Evolutionary conservation across 192 early-diverging fungal species (phyloP), one percentile per base, ranked within the genome.

Genomic region (Chytriomyces sp.): DNA sequence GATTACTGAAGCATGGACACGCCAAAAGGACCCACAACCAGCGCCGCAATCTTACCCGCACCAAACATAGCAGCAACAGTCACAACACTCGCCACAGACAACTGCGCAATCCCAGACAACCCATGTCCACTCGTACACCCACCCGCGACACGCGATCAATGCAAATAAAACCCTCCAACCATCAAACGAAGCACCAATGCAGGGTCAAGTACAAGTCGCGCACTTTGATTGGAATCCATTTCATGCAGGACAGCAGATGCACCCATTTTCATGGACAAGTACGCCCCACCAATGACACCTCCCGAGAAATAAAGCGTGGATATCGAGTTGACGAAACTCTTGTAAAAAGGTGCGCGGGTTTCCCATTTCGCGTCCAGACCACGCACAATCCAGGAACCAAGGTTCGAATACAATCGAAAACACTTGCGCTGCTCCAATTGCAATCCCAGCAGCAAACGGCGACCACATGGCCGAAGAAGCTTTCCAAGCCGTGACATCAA

Each of bases 81-180:
- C 24, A 80, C 49, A 62, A 79, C 53, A 45, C 69, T 74, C 18
- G 80, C 69, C 7, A 28, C 13, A 18, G 62, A 66, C 69, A 81
- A 64, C 64, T 77, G 76, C 6, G 80, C 81, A 45, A 82, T 72
- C 24, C 81, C 81, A 43, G 61, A 69, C 28, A 82, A 72, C 20
- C 81, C 81, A 79, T 82, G 81, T 8, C 81, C 81, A 16, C 68
- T 73, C 35, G 81, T 82, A 65, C 81, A 82, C n/a, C 81, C 81
- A 23, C 72, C 80, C 20, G 81, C 81, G 18, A 82, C 28, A 10
- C 81, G 60, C 11, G 80, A 80, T 8, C 81, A 80, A 50, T 70
- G 66, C n/a, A 82, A 28, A 16, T 68, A 18, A 0, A 75, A 6
- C 7, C 81, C 81, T 26, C 79, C 81, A 1, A 66, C 70, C 26